phyloP scores from a whole-genome alignment of 768 basidiomycete genomes.

The Mycena maculata region DNA sequence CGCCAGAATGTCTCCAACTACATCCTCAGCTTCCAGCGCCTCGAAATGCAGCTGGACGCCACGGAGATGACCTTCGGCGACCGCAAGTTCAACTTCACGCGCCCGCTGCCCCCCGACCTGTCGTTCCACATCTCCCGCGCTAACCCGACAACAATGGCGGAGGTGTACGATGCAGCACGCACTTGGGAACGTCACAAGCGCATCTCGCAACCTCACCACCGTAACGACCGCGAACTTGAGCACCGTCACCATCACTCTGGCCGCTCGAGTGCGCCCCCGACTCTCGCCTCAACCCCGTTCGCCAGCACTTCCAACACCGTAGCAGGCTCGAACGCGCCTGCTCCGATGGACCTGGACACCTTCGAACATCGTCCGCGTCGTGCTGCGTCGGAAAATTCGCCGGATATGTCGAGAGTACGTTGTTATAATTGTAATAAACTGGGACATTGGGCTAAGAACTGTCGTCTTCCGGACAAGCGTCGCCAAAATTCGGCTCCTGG shows the following conservation, averaged over 20 bases:
- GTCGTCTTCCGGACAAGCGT: constrained; percentile 1
- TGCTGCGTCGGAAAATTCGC: neutral
- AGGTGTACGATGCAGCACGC: no score
- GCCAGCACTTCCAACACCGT: neutral
- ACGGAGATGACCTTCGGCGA: constrained; percentile 25
- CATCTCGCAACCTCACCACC: neutral
- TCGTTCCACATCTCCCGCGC: constrained; percentile 5
- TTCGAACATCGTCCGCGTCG: neutral
- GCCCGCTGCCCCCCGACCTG: constrained; percentile 4
- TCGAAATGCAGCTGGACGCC: constrained; percentile 23
- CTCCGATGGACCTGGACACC: constrained; percentile 3
- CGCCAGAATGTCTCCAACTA: constrained; percentile 6
- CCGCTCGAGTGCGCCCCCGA: no score
- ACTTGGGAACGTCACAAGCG: constrained; percentile 20
- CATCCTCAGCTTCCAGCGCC: constrained; percentile 19
- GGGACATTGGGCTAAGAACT: constrained; percentile 27
- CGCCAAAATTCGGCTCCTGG: neutral
- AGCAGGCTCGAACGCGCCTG: neutral
- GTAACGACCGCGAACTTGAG: constrained; percentile 1
- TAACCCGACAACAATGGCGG: constrained; percentile 17
- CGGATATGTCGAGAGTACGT: constrained; percentile 10
- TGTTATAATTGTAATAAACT: constrained; percentile 29
- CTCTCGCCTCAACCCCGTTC: neutral
- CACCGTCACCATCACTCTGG: neutral
- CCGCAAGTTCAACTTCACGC: constrained; percentile 14